Percentiles rank a stretch among this genome's conserved stretches.
These are phyloP conservation scores for Talaromyces sp. DNA, from an alignment of 2,329 filamentous ascomycete species.

Conservation along the genomic window DNA sequence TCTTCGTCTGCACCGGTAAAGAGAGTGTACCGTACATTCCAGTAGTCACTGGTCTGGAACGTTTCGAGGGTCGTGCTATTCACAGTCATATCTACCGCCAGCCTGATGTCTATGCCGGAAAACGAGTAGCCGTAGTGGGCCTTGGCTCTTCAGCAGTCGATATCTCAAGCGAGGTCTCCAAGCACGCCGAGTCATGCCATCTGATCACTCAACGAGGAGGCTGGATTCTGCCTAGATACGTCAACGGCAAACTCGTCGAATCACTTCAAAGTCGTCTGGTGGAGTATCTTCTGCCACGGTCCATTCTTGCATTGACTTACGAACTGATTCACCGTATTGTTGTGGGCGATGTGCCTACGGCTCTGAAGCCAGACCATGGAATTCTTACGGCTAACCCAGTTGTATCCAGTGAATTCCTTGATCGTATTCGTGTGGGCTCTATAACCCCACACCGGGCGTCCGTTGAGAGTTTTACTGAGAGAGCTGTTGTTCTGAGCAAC, in stretches of 20 bases:
- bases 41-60: conserved; percentile 30
- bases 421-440: conserved; percentile 32
- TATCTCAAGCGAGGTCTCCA: conserved; percentile 37
- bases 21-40: conserved; percentile 32
- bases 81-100: conserved; percentile 40
- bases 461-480: conserved; percentile 30
- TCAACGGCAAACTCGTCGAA: conserved; percentile 37
- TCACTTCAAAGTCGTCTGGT: conserved; percentile 34
- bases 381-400: conserved; percentile 37
- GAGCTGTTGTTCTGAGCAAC: conserved; percentile 28
- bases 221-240: conserved; percentile 40
- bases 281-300: conserved; percentile 20
- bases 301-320: conserved; percentile 30
- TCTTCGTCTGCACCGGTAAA: conserved; percentile 38
- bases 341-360: conserved; percentile 31
- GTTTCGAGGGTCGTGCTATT: conserved; percentile 35
- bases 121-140: conserved; percentile 38
- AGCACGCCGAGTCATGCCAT: conserved; percentile 34
- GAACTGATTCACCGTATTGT: conserved; percentile 31
- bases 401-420: conserved; percentile 33
- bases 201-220: conserved; percentile 38
- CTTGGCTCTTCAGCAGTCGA: conserved; percentile 42
- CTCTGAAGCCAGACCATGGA: conserved; percentile 33
- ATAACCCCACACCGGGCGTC: conserved; percentile 34
- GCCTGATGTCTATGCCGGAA: conserved; percentile 34